phyloP scores from a whole-genome alignment of 108 stramenopile species.

The Nitzschia putrida region DNA sequence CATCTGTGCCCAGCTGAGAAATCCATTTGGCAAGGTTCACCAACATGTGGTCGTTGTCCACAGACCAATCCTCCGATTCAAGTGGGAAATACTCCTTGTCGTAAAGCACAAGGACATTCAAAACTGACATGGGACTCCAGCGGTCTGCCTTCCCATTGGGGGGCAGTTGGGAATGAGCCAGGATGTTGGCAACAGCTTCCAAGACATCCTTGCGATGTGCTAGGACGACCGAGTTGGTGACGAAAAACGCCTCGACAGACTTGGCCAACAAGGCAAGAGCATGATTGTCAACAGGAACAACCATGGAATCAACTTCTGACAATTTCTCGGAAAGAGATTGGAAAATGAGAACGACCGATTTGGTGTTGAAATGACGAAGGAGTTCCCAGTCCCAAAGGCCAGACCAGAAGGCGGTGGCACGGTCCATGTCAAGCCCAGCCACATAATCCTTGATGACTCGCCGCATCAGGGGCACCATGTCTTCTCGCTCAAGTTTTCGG shows the following conservation, averaged over 20 bases:
- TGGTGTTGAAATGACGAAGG: constrained; percentile 10
- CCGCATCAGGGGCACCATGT: constrained; percentile 36
- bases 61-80: constrained; percentile 28
- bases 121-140: constrained; percentile 28
- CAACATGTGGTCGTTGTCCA: constrained; percentile 28
- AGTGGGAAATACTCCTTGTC: constrained; percentile 26
- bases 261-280: constrained; percentile 12
- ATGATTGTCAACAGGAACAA: constrained; percentile 19
- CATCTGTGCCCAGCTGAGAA: not conserved
- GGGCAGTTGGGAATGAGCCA: constrained; percentile 1
- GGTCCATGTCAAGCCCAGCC: not conserved
- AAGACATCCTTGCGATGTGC: constrained; percentile 29
- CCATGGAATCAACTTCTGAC: not conserved
- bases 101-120: constrained; percentile 18
- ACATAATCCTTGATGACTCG: constrained; percentile 12
- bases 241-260: constrained; percentile 16
- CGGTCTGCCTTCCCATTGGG: not conserved
- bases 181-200: constrained; percentile 19
- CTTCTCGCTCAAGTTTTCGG: constrained; percentile 18
- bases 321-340: constrained; percentile 16
- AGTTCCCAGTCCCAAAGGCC: constrained; percentile 35
- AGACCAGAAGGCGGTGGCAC: constrained; percentile 25
- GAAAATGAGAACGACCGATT: constrained; percentile 29
- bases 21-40: constrained; percentile 9
- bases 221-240: constrained; percentile 26